Conservation (phyloP, 768 basidiomycete species). For the Boletus tylopilopsis region DNA sequence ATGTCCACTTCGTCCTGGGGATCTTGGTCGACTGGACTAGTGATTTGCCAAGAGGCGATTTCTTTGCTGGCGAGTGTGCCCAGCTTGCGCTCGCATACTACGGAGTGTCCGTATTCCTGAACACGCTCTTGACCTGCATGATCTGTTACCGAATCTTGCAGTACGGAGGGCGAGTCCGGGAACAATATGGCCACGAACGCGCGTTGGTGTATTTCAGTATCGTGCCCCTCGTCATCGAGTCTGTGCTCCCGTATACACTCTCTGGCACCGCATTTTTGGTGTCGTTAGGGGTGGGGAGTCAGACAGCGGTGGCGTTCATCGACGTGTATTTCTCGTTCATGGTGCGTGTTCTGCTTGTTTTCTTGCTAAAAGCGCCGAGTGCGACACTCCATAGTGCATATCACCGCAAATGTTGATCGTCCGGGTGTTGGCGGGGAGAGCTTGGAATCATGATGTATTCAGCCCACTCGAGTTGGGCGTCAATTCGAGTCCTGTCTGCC, state of each 20-base stretch:
- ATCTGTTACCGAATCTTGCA: slow-evolving; percentile 19
- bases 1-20: slow-evolving; percentile 8
- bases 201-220: slow-evolving; percentile 15
- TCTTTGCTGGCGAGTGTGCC: slow-evolving; percentile 12
- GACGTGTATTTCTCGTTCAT: slow-evolving; percentile 18
- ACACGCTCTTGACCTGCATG: slow-evolving; percentile 16
- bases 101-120: slow-evolving; percentile 14
- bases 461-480: slow-evolving; percentile 1
- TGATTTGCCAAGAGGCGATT: slow-evolving; percentile 13
- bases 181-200: slow-evolving; percentile 15
- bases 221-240: slow-evolving; percentile 19
- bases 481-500: slow-evolving; percentile 2
- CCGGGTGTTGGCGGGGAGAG: slow-evolving; percentile 16
- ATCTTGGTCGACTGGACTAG: slow-evolving; percentile 1
- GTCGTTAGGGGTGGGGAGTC: slow-evolving; percentile 15
- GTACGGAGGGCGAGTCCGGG: slow-evolving; percentile 2
- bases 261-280: slow-evolving; percentile 22
- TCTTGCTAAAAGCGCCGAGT: no score
- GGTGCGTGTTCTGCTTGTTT: slow-evolving; percentile 5
- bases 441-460: slow-evolving; percentile 8
- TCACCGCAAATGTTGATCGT: slow-evolving; percentile 27
- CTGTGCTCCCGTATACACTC: slow-evolving; percentile 22
- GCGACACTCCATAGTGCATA: slow-evolving; percentile 17
- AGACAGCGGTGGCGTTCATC: slow-evolving; percentile 8
- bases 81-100: slow-evolving; percentile 18